phyloP scores from a whole-genome alignment of 202 grass and related monocot genomes.

The Zizania palustris region DNA sequence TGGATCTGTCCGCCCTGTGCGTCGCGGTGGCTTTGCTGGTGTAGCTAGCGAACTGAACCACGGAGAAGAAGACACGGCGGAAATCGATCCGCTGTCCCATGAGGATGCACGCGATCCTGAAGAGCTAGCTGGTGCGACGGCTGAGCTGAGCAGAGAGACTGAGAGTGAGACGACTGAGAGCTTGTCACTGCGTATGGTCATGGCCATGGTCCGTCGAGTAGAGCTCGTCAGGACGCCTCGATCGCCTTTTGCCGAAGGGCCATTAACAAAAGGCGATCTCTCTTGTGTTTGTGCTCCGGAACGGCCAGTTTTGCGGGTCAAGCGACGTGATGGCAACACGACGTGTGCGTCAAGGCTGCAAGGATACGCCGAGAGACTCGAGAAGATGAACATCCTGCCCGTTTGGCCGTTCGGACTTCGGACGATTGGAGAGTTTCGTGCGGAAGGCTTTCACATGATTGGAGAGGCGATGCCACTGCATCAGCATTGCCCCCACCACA shows the following conservation, averaged over 20 bases:
- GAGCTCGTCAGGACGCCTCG: too few species aligned
- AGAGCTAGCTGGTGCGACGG: too few species aligned
- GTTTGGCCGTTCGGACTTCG: not conserved
- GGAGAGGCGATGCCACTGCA: not conserved
- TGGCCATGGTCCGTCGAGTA: too few species aligned
- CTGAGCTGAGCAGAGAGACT: too few species aligned
- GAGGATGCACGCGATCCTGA: too few species aligned
- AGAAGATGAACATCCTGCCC: not conserved
- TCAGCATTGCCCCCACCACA: too few species aligned
- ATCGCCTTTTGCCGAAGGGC: too few species aligned
- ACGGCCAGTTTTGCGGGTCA: not conserved
- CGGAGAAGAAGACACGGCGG: too few species aligned
- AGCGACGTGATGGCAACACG: not conserved
- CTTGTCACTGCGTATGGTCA: not conserved
- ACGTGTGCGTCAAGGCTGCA: not conserved
- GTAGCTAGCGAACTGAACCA: too few species aligned
- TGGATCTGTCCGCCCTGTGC: not conserved
- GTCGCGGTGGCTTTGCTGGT: constrained; percentile 20
- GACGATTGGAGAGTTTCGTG: not conserved
- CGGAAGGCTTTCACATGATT: not conserved
- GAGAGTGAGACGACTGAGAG: not conserved
- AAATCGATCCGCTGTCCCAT: too few species aligned
- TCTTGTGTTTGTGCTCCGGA: not conserved
- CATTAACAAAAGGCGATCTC: too few species aligned
- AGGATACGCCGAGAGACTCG: not conserved